phyloP scores from a whole-genome alignment of 441 rosid species.

The Pelargonium myrrhifolium region DNA sequence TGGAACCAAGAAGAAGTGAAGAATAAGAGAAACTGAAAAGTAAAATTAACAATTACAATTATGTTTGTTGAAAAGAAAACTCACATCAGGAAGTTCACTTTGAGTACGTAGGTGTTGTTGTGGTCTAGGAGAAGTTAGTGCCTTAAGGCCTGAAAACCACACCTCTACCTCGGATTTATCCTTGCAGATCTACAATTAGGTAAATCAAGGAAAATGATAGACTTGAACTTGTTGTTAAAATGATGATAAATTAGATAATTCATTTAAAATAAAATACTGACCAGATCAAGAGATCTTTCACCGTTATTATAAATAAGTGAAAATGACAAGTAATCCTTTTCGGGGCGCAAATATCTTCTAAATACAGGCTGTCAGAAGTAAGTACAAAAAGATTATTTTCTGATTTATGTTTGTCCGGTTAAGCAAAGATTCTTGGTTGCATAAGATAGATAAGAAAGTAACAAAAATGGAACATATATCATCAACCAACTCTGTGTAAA shows the following conservation, averaged over 20 bases:
- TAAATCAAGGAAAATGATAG: constrained; percentile 15
- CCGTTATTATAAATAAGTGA: constrained; percentile 55
- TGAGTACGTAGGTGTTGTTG: constrained; percentile 67
- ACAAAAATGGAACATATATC: background rate
- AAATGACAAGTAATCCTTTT: constrained; percentile 91
- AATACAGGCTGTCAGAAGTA: constrained; percentile 68
- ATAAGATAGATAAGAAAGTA: too few species aligned
- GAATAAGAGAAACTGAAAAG: too few species aligned
- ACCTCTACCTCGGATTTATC: constrained; percentile 96
- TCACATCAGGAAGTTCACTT: constrained; percentile 90
- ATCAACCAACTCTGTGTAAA: too few species aligned
- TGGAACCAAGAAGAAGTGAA: background rate
- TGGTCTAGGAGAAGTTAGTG: constrained; percentile 69
- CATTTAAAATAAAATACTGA: constrained; percentile 24
- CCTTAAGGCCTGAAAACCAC: constrained; percentile 94
- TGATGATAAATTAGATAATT: constrained; percentile 15
- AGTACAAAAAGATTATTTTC: constrained; percentile 5
- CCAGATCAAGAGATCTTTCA: constrained; percentile 88
- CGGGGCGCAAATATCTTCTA: constrained; percentile 92
- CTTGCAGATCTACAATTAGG: constrained; percentile 55
- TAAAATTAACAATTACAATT: background rate
- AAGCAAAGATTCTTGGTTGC: background rate
- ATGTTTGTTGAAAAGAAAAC: constrained; percentile 73
- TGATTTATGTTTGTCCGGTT: background rate
- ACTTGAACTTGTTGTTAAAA: constrained; percentile 7